Conservation (phyloP, 305 asterid genomes). For the Salvia sclarea region DNA sequence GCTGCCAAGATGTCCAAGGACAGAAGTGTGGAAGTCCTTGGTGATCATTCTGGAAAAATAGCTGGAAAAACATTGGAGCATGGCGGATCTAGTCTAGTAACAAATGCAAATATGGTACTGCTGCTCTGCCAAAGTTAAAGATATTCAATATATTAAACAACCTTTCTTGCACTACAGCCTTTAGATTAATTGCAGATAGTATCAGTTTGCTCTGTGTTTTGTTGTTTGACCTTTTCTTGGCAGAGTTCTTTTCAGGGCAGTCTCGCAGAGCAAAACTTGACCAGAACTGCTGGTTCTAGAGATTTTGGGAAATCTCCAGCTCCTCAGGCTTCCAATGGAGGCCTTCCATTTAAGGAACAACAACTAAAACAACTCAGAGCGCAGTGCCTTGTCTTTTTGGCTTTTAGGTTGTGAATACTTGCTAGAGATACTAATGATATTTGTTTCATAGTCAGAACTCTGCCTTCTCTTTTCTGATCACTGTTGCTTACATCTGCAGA, state of each 20-base stretch:
- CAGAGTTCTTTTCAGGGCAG: constrained; percentile 60
- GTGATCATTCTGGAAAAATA: constrained; percentile 57
- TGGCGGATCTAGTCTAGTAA: constrained; percentile 54
- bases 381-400: constrained; percentile 96
- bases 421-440: constrained; percentile 26
- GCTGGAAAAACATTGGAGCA: constrained; percentile 61
- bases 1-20: constrained; percentile 66
- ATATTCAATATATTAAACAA: constrained; percentile 12
- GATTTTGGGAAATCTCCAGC: constrained; percentile 83
- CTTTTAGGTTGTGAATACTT: constrained; percentile 67
- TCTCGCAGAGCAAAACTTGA: constrained; percentile 56
- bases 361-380: constrained; percentile 98
- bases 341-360: constrained; percentile 86
- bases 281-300: constrained; percentile 56
- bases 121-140: constrained; percentile 5
- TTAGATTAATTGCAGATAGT: constrained; percentile 21
- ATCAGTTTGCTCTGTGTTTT: constrained; percentile 26
- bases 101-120: constrained; percentile 55
- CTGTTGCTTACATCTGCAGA: constrained; percentile 47
- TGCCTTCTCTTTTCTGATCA: constrained; percentile 30
- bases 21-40: constrained; percentile 59
- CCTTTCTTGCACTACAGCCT: constrained; percentile 13
- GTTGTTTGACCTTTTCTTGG: constrained; percentile 35
- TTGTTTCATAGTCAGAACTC: constrained; percentile 19
- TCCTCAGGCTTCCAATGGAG: constrained; percentile 57